Base-by-base conservation (phyloP, 352 stramenopile genomes). In the Phytophthora pseudosyringae region DNA sequence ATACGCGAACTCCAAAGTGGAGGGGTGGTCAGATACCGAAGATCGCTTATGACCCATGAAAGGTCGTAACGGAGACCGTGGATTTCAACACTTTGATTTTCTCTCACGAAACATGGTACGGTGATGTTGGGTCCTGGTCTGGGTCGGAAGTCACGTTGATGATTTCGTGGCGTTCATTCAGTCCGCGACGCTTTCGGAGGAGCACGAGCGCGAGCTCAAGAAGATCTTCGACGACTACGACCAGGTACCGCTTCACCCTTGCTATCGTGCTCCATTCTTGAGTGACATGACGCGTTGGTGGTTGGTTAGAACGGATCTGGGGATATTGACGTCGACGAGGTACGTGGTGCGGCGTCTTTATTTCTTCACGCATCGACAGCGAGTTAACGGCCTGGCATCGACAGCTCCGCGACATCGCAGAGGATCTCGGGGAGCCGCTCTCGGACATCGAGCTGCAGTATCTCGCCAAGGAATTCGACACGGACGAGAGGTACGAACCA, bases 151-250 rank as follows among this genome's bases (percentile, higher is more conserved):
- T 21, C 21, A 21, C 21, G 21, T 21, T 21, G 21, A 21, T 21
- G 21, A 21, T 21, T 21, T 21, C 21, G 21, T 21, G 3, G 9
- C 29, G 18, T 21, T 33, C 25, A 2, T 39, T 18, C 47, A 69
- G 77, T 58, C 70, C n/a, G 69, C 73, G 18, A 73, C 79, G 7
- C 75, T 93, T 49, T 89, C 80, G 43, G 69, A 88, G 38, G 82
- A 90, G 55, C 75, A 90, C 50, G 79, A 91, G 66, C 75, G 51
- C 4, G 81, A 93, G 67, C 78, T 93, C 59, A 74, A 67, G 56
- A 91, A 91, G 61, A 87, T 91, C 54, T 89, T 91, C 49, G 84
- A 91, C 63, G 80, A 88, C 72, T 91, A 89, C 48, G 81, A 91
- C 36, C 74, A 89, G 69, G 78, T 89, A 32, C 11, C 26, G 40